Evolutionary conservation across 352 stramenopile genomes (phyloP), one percentile per base, ranked within the genome.

Genomic region (Phytophthora meadii): DNA sequence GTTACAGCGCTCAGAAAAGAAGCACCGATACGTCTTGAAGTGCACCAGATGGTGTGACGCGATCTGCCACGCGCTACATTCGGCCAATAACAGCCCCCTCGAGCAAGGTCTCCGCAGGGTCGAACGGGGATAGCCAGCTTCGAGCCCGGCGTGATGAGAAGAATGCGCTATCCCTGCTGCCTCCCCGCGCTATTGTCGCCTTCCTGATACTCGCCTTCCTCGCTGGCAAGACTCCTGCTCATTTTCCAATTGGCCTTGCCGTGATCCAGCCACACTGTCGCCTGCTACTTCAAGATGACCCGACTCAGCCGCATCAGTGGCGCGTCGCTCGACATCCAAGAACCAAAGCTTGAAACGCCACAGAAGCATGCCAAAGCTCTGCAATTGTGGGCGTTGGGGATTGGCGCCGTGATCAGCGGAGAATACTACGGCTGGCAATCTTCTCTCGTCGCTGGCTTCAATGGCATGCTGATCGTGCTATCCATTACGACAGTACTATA

Each of bases 401-500:
- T 89, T 42, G 80, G 63, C 0, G 63, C 63, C 1, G 63, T 71
- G 15, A 71, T 71, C 55, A 66, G 63, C 34, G 63, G 55, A 17
- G 77, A 89, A 48, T 89, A 84, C 66, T 89, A 84, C 65, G 80
- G 80, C 51, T 89, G 80, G 80, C 80, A 89, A 41, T 63, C 77
- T 5, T 79, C 74, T n/a, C 69, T 89, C 24, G 62, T 79, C 36
- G 75, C 80, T 6, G 80, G 80, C 41, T 89, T 89, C 61, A 63
- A 80, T 34, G 77, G 80, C 5, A 74, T 89, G 49, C 71, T 86
- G 22, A 77, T 89, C 44, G 82, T 86, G 47, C 45, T 89, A 32
- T 62, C 71, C 45, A 70, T 89, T 56, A 72, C 80, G 36, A 84
- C 80, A 7, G 80, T 84, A 59, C 70, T 89, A 5, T 89, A 89